Conservation (phyloP, 345 rosid species). For the Salix purpurea region DNA sequence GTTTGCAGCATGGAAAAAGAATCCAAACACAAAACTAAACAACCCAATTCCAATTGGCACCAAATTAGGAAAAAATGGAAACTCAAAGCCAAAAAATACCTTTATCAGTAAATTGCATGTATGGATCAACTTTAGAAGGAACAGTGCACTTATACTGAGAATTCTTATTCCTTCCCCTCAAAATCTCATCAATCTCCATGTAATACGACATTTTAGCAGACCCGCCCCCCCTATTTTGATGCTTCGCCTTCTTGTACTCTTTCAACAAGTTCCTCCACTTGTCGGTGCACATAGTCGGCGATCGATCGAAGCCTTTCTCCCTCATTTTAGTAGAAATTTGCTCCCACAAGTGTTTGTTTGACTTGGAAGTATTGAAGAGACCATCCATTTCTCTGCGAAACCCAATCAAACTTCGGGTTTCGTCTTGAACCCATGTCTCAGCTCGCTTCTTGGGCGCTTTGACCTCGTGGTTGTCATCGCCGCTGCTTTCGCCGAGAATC, state of each 20-base stretch:
- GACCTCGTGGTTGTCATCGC: slow-evolving; percentile 67
- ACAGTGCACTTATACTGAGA: slow-evolving; percentile 64
- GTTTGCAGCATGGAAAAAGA: not conserved
- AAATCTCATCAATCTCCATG: slow-evolving; percentile 94
- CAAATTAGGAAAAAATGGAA: not conserved
- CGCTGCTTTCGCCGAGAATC: slow-evolving; percentile 79
- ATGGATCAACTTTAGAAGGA: slow-evolving; percentile 76
- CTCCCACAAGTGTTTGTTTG: slow-evolving; percentile 97
- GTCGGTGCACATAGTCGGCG: slow-evolving; percentile 98
- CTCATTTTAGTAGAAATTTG: slow-evolving; percentile 86
- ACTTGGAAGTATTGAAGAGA: slow-evolving; percentile 89
- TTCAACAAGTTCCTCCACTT: slow-evolving; percentile 98
- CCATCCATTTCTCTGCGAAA: slow-evolving; percentile 84
- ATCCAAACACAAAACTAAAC: not conserved
- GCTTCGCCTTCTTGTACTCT: slow-evolving; percentile 90
- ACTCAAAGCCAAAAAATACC: slow-evolving; percentile 36
- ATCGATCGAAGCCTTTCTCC: slow-evolving; percentile 92
- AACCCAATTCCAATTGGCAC: not conserved
- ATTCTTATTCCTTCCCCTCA: slow-evolving; percentile 75
- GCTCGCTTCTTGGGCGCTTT: slow-evolving; percentile 95
- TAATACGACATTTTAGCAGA: slow-evolving; percentile 89
- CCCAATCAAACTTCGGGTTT: slow-evolving; percentile 74
- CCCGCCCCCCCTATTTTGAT: slow-evolving; percentile 73
- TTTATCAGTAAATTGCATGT: slow-evolving; percentile 87
- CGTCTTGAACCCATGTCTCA: slow-evolving; percentile 99